Base-by-base conservation (phyloP, 306 rosid genomes). In the Vachellia collinsii region DNA sequence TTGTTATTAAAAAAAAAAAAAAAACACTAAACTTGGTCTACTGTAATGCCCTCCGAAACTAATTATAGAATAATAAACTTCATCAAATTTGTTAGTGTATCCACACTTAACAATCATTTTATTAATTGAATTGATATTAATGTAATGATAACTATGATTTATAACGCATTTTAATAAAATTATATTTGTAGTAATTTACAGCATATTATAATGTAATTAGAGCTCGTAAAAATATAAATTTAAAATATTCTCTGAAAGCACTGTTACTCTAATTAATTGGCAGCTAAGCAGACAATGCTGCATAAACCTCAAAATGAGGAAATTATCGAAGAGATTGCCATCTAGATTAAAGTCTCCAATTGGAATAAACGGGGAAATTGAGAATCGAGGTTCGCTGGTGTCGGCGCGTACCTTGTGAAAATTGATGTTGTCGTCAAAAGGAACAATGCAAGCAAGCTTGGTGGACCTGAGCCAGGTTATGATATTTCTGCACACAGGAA, bases 381-480 rank as follows among this genome's bases (percentile, higher is more conserved):
- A 83, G 75, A 81, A 50, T 74, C 38, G 29, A 73, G 50, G 51
- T 22, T 47, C 25, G 54, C 69, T 22, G 39, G 75, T 65, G 44
- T 58, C 47, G 23, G 20, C 74, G 79, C 65, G 75, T 88, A 96
- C 99, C 99, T 96, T 96, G 68, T 96, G 99, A 84, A 96, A 92
- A 89, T 96, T 96, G 86, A 96, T 96, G 85, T 93, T 96, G 92
- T 96, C 99, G 84, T 96, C 98, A 78, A 96, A 96, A 59, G 98
- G 99, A 51, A 96, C 77, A 83, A 84, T 51, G 78, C 67, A 73
- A 10, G 90, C 88, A 64, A 93, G 79, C 88, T 80, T 86, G 70
- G 99, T 93, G 76, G 92, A 87, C 87, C 99, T 86, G 69, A 96
- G 93, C 97, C 97, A 87, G 71, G 99, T 96, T 86, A 96, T 93